Evolutionary conservation across 2,329 filamentous ascomycete genomes (phyloP).

Genomic region (Aureobasidium namibiae): DNA sequence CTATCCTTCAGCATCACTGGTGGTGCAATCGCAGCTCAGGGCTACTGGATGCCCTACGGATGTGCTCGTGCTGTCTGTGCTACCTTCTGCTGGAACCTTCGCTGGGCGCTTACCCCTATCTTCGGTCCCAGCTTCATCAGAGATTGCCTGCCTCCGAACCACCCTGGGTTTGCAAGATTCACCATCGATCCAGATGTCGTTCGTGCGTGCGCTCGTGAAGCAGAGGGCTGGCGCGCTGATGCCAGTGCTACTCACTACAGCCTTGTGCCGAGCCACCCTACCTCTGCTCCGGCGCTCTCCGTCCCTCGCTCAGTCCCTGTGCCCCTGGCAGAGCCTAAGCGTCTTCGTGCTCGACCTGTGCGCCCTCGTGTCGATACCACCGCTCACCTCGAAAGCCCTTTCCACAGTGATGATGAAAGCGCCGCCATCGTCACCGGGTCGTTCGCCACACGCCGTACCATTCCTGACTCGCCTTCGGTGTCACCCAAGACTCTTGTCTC

Average conservation of each 20-base stretch:
- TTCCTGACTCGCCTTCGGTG: constrained; percentile 19
- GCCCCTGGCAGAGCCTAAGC: background rate
- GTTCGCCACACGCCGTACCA: background rate
- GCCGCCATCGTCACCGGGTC: background rate
- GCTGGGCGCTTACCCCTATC: constrained; percentile 77
- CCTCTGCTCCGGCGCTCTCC: background rate
- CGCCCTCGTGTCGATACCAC: constrained; percentile 19
- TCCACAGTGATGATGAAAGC: background rate
- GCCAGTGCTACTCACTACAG: background rate
- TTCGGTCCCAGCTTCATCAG: constrained; percentile 77
- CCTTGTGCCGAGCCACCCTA: background rate
- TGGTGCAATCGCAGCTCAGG: constrained; percentile 82
- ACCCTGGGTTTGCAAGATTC: constrained; percentile 43
- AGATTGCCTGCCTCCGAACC: constrained; percentile 58
- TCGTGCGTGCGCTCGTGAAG: constrained; percentile 29
- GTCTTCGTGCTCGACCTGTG: constrained; percentile 13
- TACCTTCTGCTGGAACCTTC: constrained; percentile 81
- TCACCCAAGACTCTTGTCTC: constrained; percentile 23
- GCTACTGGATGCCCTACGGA: constrained; percentile 92
- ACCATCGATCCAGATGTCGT: constrained; percentile 33
- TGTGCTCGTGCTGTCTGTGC: constrained; percentile 81
- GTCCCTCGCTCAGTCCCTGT: constrained; percentile 19
- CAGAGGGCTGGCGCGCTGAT: constrained; percentile 27
- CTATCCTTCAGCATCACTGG: constrained; percentile 93
- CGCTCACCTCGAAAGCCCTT: background rate